Evolutionary conservation across 768 basidiomycete genomes (phyloP).

Genomic region (Xerocomus spinulosus): DNA sequence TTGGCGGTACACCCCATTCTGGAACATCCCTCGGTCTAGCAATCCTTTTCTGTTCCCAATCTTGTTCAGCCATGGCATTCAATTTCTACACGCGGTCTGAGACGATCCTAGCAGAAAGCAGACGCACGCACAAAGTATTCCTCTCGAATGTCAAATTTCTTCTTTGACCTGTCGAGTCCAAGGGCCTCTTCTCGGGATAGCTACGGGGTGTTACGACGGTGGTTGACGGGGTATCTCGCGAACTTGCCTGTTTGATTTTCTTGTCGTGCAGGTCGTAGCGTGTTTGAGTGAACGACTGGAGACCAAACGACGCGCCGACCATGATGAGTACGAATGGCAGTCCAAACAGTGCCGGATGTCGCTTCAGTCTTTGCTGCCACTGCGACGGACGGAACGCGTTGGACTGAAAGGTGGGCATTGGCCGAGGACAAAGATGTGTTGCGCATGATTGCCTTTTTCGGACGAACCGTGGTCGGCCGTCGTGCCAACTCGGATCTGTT

Average conservation of each 20-base stretch:
- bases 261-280: slow-evolving; percentile 86
- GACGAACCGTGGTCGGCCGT: background rate
- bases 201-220: slow-evolving; percentile 29
- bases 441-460: slow-evolving; percentile 14
- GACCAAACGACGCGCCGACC: slow-evolving; percentile 80
- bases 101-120: background rate
- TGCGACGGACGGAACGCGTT: slow-evolving; percentile 31
- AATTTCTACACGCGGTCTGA: slow-evolving; percentile 42
- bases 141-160: slow-evolving; percentile 88
- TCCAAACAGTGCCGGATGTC: slow-evolving; percentile 73
- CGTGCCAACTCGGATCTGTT: slow-evolving; percentile 3
- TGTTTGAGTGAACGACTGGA: slow-evolving; percentile 82
- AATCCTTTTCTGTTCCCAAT: slow-evolving; percentile 88
- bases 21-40: slow-evolving; percentile 81
- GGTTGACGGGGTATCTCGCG: too few species aligned
- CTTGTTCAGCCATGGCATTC: slow-evolving; percentile 55
- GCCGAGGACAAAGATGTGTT: background rate
- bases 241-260: slow-evolving; percentile 64
- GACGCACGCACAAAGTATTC: slow-evolving; percentile 83
- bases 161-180: slow-evolving; percentile 60
- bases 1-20: slow-evolving; percentile 87
- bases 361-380: slow-evolving; percentile 41
- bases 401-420: slow-evolving; percentile 47
- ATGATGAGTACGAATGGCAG: slow-evolving; percentile 82
- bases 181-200: slow-evolving; percentile 77